Base-by-base conservation (phyloP, 192 early-diverging fungal species). In the Linnemannia zychae region DNA sequence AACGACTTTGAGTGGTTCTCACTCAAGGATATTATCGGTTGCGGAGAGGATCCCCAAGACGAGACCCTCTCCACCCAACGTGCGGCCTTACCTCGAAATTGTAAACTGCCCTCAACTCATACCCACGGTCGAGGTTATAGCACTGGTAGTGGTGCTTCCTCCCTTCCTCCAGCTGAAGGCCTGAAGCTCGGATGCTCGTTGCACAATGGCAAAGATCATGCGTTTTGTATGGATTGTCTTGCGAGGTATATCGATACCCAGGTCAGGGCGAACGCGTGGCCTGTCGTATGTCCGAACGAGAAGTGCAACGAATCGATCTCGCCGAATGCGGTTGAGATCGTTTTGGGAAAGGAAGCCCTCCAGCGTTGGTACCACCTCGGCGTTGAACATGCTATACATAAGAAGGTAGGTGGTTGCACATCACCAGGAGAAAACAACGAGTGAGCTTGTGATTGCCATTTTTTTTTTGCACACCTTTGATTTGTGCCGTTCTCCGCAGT, bases 331-430 rank as follows among this genome's bases (percentile, higher is more conserved):
- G 70, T 82, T 5, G 81, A 77, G 49, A 72, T 40, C 1, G 12
- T 74, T 13, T 28, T 77, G 2, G 81, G 81, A 0, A 18, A 48
- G 1, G 75, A 53, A 33, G 71, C 75, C 4, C 4, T 52, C 18
- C 47, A 60, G 37, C n/a, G n/a, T n/a, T 82, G 81, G 81, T 65
- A 82, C n/a, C 3, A 47, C 3, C 49, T 77, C 2, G 81, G 81
- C 0, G 49, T 77, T 47, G 75, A 82, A 40, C 60, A 68, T 60
- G 81, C 81, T 9, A 47, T 82, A 52, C 76, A 60, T 46, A 82
- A 76, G 24, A 53, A 76, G 74, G 80, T 82, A 31, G 31, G 33
- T 18, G n/a, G 22, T n/a, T 63, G 57, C 24, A 28, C 28, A 24
- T 33, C 28, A 12, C 11, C n/a, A 36, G 34, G 18, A 31, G 20